Conservation (phyloP, 306 rosid species). For the Fragaria iinumae region DNA sequence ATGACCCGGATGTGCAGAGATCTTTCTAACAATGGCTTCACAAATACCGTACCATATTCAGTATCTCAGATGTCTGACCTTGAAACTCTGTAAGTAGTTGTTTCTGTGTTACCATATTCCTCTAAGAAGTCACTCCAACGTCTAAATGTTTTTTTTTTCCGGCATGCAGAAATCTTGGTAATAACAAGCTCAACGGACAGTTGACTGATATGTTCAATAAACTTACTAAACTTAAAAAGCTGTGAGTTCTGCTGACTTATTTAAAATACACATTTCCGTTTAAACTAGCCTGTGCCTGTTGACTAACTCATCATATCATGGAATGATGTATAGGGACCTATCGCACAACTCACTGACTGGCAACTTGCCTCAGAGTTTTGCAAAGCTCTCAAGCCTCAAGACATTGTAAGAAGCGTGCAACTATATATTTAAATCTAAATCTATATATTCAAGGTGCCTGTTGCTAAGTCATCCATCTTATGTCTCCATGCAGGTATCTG, state of each 20-base stretch:
- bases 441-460: slow-evolving; percentile 3
- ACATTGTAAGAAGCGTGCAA: slow-evolving; percentile 57
- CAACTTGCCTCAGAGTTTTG: slow-evolving; percentile 73
- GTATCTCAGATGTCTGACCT: slow-evolving; percentile 69
- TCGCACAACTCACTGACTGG: slow-evolving; percentile 79
- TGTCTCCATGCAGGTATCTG: slow-evolving; percentile 54
- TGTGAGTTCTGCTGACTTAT: slow-evolving; percentile 48
- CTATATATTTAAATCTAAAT: not conserved
- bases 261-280: not conserved
- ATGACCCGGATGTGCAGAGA: slow-evolving; percentile 50
- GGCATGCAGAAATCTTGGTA: slow-evolving; percentile 69
- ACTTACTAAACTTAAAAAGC: slow-evolving; percentile 59
- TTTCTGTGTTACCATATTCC: not conserved
- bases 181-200: slow-evolving; percentile 69
- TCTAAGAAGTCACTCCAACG: not conserved
- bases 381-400: slow-evolving; percentile 58
- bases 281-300: not conserved
- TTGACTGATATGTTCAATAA: slow-evolving; percentile 66
- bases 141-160: slow-evolving; percentile 20
- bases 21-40: slow-evolving; percentile 68
- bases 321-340: slow-evolving; percentile 64
- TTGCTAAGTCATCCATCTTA: slow-evolving; percentile 19
- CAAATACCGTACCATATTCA: slow-evolving; percentile 69
- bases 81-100: slow-evolving; percentile 49
- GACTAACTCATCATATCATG: not conserved